Conservation (phyloP, 371 early-diverging fungal species). For the Circinella minor region DNA sequence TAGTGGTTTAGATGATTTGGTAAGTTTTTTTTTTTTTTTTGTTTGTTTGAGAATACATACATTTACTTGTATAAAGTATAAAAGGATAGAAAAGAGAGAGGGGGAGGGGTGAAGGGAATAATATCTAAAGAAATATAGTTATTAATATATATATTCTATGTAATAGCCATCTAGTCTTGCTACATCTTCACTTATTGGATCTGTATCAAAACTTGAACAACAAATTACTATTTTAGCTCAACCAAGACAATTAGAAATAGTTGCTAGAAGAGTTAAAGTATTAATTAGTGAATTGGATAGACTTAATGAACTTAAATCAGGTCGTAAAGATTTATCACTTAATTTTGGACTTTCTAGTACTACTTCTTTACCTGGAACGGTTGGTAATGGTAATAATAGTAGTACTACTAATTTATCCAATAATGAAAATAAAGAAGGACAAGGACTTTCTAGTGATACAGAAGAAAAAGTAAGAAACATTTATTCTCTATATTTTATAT, state of each 20-base stretch:
- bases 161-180: constrained; percentile 42
- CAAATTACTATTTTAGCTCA: constrained; percentile 79
- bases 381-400: background rate
- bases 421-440: constrained; percentile 17
- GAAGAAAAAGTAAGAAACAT: constrained; percentile 30
- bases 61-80: too few relatives aligned
- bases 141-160: too few relatives aligned
- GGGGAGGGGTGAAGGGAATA: too few relatives aligned
- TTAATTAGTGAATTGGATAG: constrained; percentile 77
- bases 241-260: constrained; percentile 78
- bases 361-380: background rate
- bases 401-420: constrained; percentile 16
- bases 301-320: constrained; percentile 69
- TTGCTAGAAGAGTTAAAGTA: constrained; percentile 72
- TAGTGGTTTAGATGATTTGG: constrained; percentile 57
- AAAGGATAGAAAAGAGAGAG: too few relatives aligned
- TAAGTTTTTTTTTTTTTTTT: constrained; percentile 25
- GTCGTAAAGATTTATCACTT: constrained; percentile 48
- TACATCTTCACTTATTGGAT: constrained; percentile 61
- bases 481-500: too few relatives aligned
- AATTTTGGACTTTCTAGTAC: constrained; percentile 24
- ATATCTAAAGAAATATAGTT: too few relatives aligned
- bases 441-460: constrained; percentile 24
- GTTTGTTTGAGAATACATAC: background rate
- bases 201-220: constrained; percentile 79